Conservation (phyloP, 306 rosid genomes). For the Glycyrrhiza uralensis region DNA sequence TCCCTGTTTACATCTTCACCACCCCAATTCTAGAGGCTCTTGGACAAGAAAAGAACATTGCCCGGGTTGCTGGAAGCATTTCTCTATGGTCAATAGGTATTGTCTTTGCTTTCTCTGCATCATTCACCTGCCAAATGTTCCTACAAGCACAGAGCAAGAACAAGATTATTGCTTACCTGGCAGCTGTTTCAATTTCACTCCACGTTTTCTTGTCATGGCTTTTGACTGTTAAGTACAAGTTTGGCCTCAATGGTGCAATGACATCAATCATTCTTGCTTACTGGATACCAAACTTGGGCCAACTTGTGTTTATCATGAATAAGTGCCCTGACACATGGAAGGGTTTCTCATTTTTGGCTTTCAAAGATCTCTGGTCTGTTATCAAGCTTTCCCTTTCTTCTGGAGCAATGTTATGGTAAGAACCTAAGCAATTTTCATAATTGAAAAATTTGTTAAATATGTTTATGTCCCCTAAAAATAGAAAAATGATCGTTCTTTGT, state of each 20-base stretch:
- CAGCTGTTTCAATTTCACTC: slow-evolving; percentile 42
- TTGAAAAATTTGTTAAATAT: no score
- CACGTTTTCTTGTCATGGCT: slow-evolving; percentile 56
- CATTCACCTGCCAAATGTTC: slow-evolving; percentile 61
- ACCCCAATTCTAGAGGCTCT: slow-evolving; percentile 44
- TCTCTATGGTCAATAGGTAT: slow-evolving; percentile 50
- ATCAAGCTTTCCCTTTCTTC: slow-evolving; percentile 61
- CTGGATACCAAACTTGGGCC: slow-evolving; percentile 59
- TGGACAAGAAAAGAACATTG: slow-evolving; percentile 46
- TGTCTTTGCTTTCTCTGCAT: slow-evolving; percentile 33
- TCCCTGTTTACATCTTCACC: slow-evolving; percentile 50
- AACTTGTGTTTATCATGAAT: slow-evolving; percentile 37
- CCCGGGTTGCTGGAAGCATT: slow-evolving; percentile 46
- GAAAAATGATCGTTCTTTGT: no score
- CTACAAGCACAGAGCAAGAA: slow-evolving; percentile 68
- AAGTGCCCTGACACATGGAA: slow-evolving; percentile 64
- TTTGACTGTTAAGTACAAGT: slow-evolving; percentile 42
- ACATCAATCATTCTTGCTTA: slow-evolving; percentile 41
- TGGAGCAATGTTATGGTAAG: slow-evolving; percentile 66
- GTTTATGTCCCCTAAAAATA: no score
- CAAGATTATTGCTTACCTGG: slow-evolving; percentile 47
- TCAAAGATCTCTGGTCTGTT: slow-evolving; percentile 58
- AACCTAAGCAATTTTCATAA: not conserved
- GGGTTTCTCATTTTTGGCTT: slow-evolving; percentile 55
- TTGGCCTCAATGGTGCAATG: slow-evolving; percentile 61